phyloP scores from a whole-genome alignment of 1,284 basidiomycete genomes.

The Golubevia pallescens region DNA sequence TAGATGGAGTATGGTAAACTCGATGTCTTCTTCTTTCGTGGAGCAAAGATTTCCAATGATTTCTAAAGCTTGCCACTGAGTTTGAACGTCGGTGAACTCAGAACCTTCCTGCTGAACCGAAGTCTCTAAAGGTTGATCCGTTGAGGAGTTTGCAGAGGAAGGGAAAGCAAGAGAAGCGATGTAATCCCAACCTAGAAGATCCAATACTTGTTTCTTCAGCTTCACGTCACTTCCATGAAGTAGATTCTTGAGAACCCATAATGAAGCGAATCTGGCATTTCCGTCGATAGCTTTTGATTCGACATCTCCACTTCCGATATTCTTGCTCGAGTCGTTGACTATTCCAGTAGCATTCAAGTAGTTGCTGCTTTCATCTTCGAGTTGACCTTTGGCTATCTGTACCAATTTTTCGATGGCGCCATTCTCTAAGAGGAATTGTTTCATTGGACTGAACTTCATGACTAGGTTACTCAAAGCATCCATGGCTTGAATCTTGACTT shows the following conservation, averaged over 20 bases:
- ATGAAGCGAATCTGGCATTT: conserved; percentile 28
- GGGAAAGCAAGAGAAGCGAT: too few species aligned
- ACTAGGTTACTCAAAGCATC: conserved; percentile 53
- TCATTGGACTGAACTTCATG: conserved; percentile 55
- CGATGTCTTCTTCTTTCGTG: conserved; percentile 30
- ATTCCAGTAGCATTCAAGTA: too few species aligned
- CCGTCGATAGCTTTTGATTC: neutral
- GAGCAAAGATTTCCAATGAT: conserved; percentile 48
- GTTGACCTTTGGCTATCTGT: too few species aligned
- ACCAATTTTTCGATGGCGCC: conserved; percentile 38
- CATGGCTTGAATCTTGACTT: conserved; percentile 40
- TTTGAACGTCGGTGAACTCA: conserved; percentile 10
- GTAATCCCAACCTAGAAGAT: conserved; percentile 15
- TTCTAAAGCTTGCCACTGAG: conserved; percentile 51
- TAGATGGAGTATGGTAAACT: conserved; percentile 27
- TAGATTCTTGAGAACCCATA: conserved; percentile 59
- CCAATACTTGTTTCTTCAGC: conserved; percentile 30
- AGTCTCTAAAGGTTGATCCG: too few species aligned
- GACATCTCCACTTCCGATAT: too few species aligned
- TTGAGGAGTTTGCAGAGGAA: too few species aligned
- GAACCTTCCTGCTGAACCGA: too few species aligned
- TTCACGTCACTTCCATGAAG: conserved; percentile 30
- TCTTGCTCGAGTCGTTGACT: too few species aligned
- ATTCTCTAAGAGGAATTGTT: conserved; percentile 32
- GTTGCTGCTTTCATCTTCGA: too few species aligned